Evolutionary conservation across 78 protist genomes (phyloP), one percentile per base, ranked within the genome.

Genomic region (Speleostelium caveatum): DNA sequence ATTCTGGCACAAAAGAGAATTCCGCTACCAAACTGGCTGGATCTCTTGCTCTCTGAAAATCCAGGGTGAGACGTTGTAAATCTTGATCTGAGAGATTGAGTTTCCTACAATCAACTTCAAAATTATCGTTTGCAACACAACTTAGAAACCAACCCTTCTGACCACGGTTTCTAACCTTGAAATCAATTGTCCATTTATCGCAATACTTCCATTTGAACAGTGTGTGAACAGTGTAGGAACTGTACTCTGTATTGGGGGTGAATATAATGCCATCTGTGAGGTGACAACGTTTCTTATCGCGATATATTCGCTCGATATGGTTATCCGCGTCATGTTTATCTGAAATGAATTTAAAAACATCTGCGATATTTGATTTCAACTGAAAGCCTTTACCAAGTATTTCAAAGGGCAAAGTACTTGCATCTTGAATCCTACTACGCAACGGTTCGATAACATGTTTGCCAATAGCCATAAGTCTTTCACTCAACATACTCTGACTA

Each of bases 121-220:
- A 53, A 26, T 87, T 72, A n/a, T 53, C 78, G 21, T 22, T 63
- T 0, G 76, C 94, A 2, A 61, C 45, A 51, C 79, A 69, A 53
- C 63, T 58, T 26, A 73, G 86, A 30, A 30, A 87, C 79, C 86
- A 77, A 32, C 59, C 62, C 21, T 49, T 71, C 19, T 45, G 30
- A n/a, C n/a, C n/a, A 39, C 73, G 36, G 32, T 67, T 51, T 35
- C 73, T 67, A 16, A 87, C 53, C 36, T 63, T 69, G 39, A 75
- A 87, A 67, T 87, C 94, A 19, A 87, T 77, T 0, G 94, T 77
- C 79, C 86, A 77, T 10, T 75, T 75, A 39, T 87, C 94, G 45
- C 49, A 42, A 55, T 87, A 87, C 35, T 87, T 87, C 94, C 94
- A 87, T 7, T 87, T 87, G 56, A 39, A 87, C 1, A 87, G 30